Base-by-base conservation (phyloP, 345 rosid species). In the Arabidopsis arenosa region DNA sequence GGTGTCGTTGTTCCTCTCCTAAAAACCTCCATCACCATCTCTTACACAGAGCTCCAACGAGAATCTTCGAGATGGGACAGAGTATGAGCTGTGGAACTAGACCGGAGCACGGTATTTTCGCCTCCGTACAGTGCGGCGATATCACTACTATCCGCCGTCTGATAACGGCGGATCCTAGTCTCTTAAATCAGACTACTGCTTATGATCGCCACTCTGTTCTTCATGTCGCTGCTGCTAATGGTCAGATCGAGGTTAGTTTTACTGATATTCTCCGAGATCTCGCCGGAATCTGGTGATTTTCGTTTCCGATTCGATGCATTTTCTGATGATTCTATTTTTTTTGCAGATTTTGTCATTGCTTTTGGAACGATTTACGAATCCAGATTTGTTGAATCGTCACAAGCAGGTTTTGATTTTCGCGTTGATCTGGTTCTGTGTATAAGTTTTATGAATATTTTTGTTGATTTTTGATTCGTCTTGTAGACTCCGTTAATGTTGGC, bases 401-500 rank as follows among this genome's bases (percentile, higher is more conserved):
- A 96, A 93, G 68, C 99, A 96, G 99, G 99, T 87, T 59, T 17
- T 59, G 70, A 33, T 68, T 17, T 17, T 74, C 28, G 15, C 61
- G 23, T 68, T 67, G 67, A 65, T 60, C 51, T 73, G 33, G 5
- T 23, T 56, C 32, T 28, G 8, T 15, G 3, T 28, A 5, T 63
- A 41, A 4, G 44, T 33, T 54, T n/a, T 28, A 1, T 49, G 2
- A 60, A 30, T 65, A 3, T 49, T 11, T 35, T 43, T 39, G 2
- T 2, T 28, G 13, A 43, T 63, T 28, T 63, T 37, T 68, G 28
- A 53, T 59, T 52, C 36, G 53, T 59, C 13, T 60, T 74, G 36
- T 65, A 96, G 99, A 89, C 98, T 75, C 99, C 99, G 10, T 89
- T 96, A 54, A 96, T 93, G 99, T 72, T 96, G 60, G 98, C 99